Conservation (phyloP, 306 rosid species). For the Citrullus amarus region DNA sequence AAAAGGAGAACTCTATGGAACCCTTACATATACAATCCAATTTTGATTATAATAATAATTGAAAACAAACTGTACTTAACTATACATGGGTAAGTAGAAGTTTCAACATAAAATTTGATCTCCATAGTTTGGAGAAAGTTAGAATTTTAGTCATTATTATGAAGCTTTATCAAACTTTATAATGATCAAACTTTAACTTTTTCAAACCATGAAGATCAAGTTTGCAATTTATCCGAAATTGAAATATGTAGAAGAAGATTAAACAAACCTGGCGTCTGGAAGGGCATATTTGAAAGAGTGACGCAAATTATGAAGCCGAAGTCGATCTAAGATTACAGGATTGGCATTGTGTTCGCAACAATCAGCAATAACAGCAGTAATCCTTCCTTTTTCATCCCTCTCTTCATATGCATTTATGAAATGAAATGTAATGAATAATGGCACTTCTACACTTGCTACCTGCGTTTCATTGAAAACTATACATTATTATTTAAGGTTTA, state of each 20-base stretch:
- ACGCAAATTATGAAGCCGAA: slow-evolving; percentile 57
- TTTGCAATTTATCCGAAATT: too few species aligned
- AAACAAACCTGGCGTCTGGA: slow-evolving; percentile 71
- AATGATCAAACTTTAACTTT: too few species aligned
- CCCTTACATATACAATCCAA: too few species aligned
- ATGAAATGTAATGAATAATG: slow-evolving; percentile 71
- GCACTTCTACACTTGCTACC: slow-evolving; percentile 91
- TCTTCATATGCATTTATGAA: slow-evolving; percentile 89
- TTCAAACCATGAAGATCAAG: too few species aligned
- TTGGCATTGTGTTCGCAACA: slow-evolving; percentile 83
- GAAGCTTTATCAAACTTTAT: too few species aligned
- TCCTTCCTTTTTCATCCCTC: slow-evolving; percentile 70
- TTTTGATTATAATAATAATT: too few species aligned
- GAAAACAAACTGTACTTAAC: too few species aligned
- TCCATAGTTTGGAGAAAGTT: too few species aligned
- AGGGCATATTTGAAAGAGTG: slow-evolving; percentile 45
- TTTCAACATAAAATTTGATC: too few species aligned
- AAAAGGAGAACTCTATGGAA: too few species aligned
- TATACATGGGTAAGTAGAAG: too few species aligned
- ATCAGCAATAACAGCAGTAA: slow-evolving; percentile 51
- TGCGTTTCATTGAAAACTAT: neutral
- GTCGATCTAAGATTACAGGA: slow-evolving; percentile 47
- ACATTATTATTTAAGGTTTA: neutral
- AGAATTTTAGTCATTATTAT: too few species aligned
- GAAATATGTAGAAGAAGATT: neutral